These are phyloP conservation scores for Talaromyces sp. DNA, from an alignment of 2,329 filamentous ascomycete genomes.

Conservation along the genomic window DNA sequence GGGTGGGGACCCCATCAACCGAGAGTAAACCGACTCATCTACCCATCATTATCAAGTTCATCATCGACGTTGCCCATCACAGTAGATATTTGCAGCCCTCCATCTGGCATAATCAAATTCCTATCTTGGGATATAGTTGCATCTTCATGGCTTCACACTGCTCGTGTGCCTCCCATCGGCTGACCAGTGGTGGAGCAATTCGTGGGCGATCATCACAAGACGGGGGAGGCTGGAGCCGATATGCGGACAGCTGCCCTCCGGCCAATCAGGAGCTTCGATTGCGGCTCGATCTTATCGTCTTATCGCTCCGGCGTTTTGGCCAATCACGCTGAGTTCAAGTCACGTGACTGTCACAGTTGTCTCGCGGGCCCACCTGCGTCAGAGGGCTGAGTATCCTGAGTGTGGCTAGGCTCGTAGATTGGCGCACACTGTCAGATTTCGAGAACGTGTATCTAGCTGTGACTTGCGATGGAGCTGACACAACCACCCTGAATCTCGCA, in stretches of 20 bases:
- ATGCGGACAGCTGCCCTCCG: background rate
- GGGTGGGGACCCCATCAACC: background rate
- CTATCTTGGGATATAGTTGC: background rate
- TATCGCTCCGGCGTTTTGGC: conserved; percentile 6
- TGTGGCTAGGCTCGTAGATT: background rate
- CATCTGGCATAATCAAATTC: background rate
- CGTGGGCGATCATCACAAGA: background rate
- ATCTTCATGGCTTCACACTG: background rate
- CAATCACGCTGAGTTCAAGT: background rate
- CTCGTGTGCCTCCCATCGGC: conserved; percentile 7
- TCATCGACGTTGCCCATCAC: background rate
- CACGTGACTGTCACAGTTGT: background rate
- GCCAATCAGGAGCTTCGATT: background rate
- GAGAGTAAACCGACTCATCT: background rate
- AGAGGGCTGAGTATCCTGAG: background rate
- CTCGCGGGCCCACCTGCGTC: conserved; percentile 1
- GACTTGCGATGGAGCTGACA: background rate
- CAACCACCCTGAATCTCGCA: background rate
- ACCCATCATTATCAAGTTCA: background rate
- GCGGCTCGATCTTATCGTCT: conserved; percentile 16
- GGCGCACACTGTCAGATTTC: background rate
- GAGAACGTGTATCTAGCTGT: background rate
- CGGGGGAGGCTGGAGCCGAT: background rate
- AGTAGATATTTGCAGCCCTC: background rate
- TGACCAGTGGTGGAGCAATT: conserved; percentile 1